Evolutionary conservation across 2,329 filamentous ascomycete genomes (phyloP), one percentile per base, ranked within the genome.

Genomic region (Colletotrichum sp.): DNA sequence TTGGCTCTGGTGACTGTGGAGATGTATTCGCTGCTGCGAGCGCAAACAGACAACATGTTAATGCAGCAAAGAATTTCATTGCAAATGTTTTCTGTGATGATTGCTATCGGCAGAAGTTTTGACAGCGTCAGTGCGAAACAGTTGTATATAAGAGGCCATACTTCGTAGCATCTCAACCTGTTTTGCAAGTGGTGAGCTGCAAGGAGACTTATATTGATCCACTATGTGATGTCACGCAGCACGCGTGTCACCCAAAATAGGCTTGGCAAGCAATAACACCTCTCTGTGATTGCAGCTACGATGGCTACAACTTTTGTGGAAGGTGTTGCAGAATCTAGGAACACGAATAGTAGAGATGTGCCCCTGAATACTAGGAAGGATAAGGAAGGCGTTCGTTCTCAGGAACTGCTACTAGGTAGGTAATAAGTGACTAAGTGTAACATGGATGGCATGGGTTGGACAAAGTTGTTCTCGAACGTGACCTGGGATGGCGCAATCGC

Each of bases 91-190:
- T 4, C 9, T 49, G 44, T 49, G 6, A 13, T 21, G n/a, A n/a
- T n/a, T n/a, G n/a, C n/a, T n/a, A n/a, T n/a, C n/a, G n/a, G n/a
- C n/a, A n/a, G 10, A n/a, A 21, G 18, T n/a, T 44, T 6, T 1
- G n/a, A 49, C 12, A 21, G 44, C n/a, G 0, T 21, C 12, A 52
- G 0, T 0, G n/a, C 44, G 21, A 21, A 21, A 21, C 3, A 1
- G n/a, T 7, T 52, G n/a, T 52, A 52, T 52, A 52, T 24, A 52
- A 52, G 44, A 52, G 3, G 44, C 6, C 44, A 52, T 24, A 4
- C 18, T 49, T 2, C 5, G 3, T 49, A 21, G 44, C 44, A 52
- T 52, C 44, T 52, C 44, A 52, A 13, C 44, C 44, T 52, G 44
- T 21, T 52, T 52, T 52, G 13, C n/a, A 24, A 2, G 44, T 52